Conservation (phyloP, 805 yeast genomes). For the Candida easanensis region DNA sequence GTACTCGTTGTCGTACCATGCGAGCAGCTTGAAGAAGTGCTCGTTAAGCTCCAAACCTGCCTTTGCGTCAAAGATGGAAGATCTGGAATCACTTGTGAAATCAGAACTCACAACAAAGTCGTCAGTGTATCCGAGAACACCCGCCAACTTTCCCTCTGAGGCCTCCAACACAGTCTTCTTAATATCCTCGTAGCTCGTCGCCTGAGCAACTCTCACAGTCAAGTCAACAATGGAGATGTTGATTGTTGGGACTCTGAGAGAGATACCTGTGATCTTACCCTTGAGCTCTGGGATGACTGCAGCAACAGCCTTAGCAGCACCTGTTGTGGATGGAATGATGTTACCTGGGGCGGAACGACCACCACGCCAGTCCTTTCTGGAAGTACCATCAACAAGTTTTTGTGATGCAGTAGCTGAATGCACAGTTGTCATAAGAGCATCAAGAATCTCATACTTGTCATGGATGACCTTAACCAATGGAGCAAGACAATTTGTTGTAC, state of each 20-base stretch:
- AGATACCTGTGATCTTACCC: conserved; percentile 73
- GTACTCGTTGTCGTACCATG: conserved; percentile 76
- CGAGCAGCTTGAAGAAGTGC: conserved; percentile 64
- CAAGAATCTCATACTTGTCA: conserved; percentile 65
- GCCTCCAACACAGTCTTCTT: conserved; percentile 56
- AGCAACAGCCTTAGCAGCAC: conserved; percentile 79
- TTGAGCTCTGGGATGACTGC: conserved; percentile 68
- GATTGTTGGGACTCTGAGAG: conserved; percentile 71
- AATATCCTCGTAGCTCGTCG: conserved; percentile 63
- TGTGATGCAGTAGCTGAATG: conserved; percentile 73
- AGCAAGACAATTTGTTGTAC: conserved; percentile 75
- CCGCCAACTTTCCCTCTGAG: conserved; percentile 57
- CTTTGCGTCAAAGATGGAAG: conserved; percentile 65
- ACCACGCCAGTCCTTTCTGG: conserved; percentile 81
- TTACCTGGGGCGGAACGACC: conserved; percentile 76
- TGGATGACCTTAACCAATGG: conserved; percentile 69
- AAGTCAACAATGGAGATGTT: conserved; percentile 73
- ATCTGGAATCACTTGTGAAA: conserved; percentile 59
- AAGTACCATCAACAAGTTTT: conserved; percentile 74
- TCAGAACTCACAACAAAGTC: conserved; percentile 70
- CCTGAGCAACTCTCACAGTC: conserved; percentile 59
- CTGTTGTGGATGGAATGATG: conserved; percentile 73
- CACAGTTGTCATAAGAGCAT: conserved; percentile 74
- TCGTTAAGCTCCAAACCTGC: conserved; percentile 72
- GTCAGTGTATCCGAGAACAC: conserved; percentile 67